Base-by-base conservation (phyloP, 495 filamentous ascomycete genomes). In the Trichocladium antarcticum region DNA sequence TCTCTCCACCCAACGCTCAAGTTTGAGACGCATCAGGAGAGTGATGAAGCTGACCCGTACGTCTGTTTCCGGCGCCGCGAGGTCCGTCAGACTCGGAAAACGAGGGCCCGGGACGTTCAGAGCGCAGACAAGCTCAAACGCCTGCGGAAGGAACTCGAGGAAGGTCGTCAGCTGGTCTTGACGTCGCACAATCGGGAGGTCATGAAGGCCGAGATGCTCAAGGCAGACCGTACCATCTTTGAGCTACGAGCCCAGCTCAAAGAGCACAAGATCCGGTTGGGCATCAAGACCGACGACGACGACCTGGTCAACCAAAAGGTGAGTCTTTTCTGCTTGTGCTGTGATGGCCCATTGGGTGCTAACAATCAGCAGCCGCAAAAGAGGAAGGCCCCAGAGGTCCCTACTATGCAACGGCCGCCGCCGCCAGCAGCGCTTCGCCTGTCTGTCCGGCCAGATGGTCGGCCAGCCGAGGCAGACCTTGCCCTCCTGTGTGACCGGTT, bases 61-160 rank as follows among this genome's bases (percentile, higher is more conserved):
- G 89, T 98, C 63, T 98, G 92, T 70, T 98, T 98, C 77, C 82
- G 92, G 52, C 84, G 93, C 46, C 85, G 93, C 37, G 92, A 98
- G 65, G 86, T 94, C 29, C 86, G 92, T 35, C 87, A 92, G 64
- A 87, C 87, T 41, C 83, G 92, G 55, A 97, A 96, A 69, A 98
- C 92, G 28, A 82, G 92, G 59, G 85, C 87, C 39, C 77, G 92
- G 58, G 93, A 97, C 73, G 85, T 86, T 15, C 89, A 95, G 60
- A 89, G 87, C 56, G 85, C 83, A 44, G 92, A 98, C 58, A 97
- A 95, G 65, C 76, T 98, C 53, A 89, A 89, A 70, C 84, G 84
- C 57, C 72, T 98, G 55, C 80, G 92, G 51, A 89, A 83, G 62
- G 93, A 98, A 65, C 68, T 96, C 35, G 93, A 97, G 70, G 85